A percentile compares a stretch with the other conserved stretches of the same genome.
Conservation (phyloP, 108 stramenopile species). For the Skeletonema potamos region DNA sequence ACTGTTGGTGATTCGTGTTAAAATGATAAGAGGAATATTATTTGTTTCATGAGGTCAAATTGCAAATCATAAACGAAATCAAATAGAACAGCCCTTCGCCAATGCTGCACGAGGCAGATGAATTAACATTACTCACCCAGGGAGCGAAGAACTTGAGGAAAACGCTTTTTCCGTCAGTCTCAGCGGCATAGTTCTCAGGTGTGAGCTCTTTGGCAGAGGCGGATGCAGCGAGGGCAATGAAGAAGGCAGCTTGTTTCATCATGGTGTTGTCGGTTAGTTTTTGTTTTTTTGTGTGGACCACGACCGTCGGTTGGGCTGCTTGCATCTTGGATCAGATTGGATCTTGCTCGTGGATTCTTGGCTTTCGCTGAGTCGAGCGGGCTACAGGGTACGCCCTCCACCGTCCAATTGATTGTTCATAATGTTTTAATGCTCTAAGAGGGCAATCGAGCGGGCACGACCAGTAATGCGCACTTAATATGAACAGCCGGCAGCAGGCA, state of each 20-base stretch:
- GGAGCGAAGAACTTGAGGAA: conserved; percentile 86
- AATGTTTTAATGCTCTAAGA: no score
- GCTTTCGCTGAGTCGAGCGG: no score
- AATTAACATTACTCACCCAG: conserved; percentile 41
- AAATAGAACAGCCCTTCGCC: not conserved
- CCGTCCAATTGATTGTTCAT: no score
- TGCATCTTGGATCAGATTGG: no score
- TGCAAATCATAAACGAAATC: not conserved
- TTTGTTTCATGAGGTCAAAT: not conserved
- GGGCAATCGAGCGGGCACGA: no score
- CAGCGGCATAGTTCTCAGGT: conserved; percentile 59
- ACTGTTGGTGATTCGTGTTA: no score
- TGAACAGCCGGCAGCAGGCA: no score
- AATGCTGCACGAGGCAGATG: not conserved
- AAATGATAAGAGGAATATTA: not conserved
- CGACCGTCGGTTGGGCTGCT: no score
- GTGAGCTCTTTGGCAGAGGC: conserved; percentile 40
- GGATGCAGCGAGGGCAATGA: conserved; percentile 35
- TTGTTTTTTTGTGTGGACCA: not conserved
- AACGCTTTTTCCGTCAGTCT: conserved; percentile 70
- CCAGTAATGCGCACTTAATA: no score
- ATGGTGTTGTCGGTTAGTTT: not conserved
- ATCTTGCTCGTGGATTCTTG: not conserved
- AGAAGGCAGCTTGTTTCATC: conserved; percentile 14
- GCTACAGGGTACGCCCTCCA: no score